Evolutionary conservation across 1,139 yeast genomes (phyloP).

Genomic region (Saccharomyces hybrid): DNA sequence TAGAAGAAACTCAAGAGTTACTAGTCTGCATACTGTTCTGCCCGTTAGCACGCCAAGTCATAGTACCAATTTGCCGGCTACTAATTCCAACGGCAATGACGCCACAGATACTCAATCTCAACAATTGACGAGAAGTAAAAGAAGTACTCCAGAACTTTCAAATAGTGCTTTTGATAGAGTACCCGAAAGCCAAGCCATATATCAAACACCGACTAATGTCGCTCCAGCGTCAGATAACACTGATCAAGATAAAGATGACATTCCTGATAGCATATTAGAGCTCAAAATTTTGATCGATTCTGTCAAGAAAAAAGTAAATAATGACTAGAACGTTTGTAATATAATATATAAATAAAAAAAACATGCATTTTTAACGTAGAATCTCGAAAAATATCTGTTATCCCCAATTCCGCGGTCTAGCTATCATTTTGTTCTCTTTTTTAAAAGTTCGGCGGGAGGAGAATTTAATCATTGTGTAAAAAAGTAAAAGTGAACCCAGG

Average conservation of each 20-base stretch:
- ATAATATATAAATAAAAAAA: background rate
- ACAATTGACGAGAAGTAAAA: background rate
- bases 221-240: background rate
- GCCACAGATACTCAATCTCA: conserved; percentile 4
- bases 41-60: conserved; percentile 25
- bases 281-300: conserved; percentile 25
- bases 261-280: conserved; percentile 18
- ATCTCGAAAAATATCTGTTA: background rate
- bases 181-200: conserved; percentile 8
- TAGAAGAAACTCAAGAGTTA: conserved; percentile 9
- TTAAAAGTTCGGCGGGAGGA: background rate
- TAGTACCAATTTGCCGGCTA: conserved; percentile 18
- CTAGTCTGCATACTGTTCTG: conserved; percentile 11
- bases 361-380: background rate
- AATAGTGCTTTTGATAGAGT: conserved; percentile 1
- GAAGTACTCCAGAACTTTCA: conserved; percentile 2
- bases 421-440: background rate
- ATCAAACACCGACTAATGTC: conserved; percentile 17
- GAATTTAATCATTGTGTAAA: background rate
- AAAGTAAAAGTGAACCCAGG: background rate
- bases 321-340: background rate
- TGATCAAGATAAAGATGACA: background rate
- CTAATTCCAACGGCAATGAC: conserved; percentile 8
- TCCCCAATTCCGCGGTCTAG: too few relatives aligned
- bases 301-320: conserved; percentile 22